Evolutionary conservation across 805 yeast species (phyloP).

Genomic region (Torulaspora maleeae): DNA sequence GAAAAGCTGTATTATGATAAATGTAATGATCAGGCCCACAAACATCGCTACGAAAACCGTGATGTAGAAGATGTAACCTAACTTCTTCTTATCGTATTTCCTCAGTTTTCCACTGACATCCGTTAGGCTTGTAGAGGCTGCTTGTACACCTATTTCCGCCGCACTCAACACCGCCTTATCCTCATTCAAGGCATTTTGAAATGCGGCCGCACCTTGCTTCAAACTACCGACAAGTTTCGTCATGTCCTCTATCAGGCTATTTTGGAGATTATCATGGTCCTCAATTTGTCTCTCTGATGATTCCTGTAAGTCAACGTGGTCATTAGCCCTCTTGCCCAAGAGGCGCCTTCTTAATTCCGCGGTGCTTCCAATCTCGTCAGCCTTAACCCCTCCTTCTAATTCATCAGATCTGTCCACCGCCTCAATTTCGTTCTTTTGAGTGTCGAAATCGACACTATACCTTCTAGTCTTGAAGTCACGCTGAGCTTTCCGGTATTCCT

Average conservation of each 20-base stretch:
- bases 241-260: conserved; percentile 38
- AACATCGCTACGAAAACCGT: conserved; percentile 27
- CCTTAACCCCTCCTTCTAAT: neutral
- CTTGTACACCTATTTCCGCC: conserved; percentile 41
- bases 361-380: conserved; percentile 13
- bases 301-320: conserved; percentile 3
- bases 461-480: conserved; percentile 20
- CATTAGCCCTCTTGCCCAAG: conserved; percentile 19
- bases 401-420: neutral
- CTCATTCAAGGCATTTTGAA: conserved; percentile 38
- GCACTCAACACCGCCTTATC: conserved; percentile 39
- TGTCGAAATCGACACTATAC: conserved; percentile 33
- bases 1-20: conserved; percentile 36
- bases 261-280: conserved; percentile 38
- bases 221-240: conserved; percentile 36
- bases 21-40: conserved; percentile 33
- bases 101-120: conserved; percentile 31
- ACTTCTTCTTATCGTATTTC: conserved; percentile 31
- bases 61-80: conserved; percentile 31
- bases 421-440: conserved; percentile 3
- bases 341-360: conserved; percentile 34
- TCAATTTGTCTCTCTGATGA: conserved; percentile 36
- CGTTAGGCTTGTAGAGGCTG: conserved; percentile 36
- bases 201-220: conserved; percentile 40
- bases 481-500: conserved; percentile 19